Percentiles rank a stretch among this genome's conserved stretches.
Evolutionary conservation across 2,329 filamentous ascomycete species (phyloP).

Genomic region (Aspergillus persii): DNA sequence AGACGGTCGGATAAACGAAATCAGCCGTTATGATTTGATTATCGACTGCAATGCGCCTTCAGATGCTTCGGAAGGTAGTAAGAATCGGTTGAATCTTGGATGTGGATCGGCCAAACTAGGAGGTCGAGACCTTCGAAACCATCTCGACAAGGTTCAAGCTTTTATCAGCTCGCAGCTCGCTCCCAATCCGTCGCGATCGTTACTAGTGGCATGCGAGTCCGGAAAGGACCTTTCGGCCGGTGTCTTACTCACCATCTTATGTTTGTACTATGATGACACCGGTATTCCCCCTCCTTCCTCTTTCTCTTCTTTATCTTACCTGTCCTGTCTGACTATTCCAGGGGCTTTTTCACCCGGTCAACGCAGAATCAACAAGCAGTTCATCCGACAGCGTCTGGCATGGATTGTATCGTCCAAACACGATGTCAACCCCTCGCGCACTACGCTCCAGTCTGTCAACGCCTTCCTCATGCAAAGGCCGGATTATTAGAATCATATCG

Average conservation of each 20-base stretch:
- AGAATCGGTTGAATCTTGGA: constrained; percentile 53
- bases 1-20: constrained; percentile 31
- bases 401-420: constrained; percentile 78
- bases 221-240: constrained; percentile 81
- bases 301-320: background rate
- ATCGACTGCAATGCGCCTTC: constrained; percentile 38
- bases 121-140: constrained; percentile 74
- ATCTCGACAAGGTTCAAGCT: constrained; percentile 61
- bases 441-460: constrained; percentile 88
- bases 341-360: constrained; percentile 30
- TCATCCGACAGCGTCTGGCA: constrained; percentile 75
- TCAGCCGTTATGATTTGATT: constrained; percentile 46
- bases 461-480: constrained; percentile 70
- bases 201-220: constrained; percentile 68
- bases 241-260: constrained; percentile 71
- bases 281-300: constrained; percentile 46
- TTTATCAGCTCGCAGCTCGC: constrained; percentile 49
- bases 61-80: constrained; percentile 35
- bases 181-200: constrained; percentile 28
- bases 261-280: constrained; percentile 66
- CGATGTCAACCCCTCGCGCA: constrained; percentile 76
- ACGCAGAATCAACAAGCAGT: constrained; percentile 63
- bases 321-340: constrained; percentile 16
- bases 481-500: constrained; percentile 24
- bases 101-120: constrained; percentile 73